These are phyloP conservation scores for Pholiota adiposa DNA, from an alignment of 1,284 basidiomycete species.

Conservation along the genomic window DNA sequence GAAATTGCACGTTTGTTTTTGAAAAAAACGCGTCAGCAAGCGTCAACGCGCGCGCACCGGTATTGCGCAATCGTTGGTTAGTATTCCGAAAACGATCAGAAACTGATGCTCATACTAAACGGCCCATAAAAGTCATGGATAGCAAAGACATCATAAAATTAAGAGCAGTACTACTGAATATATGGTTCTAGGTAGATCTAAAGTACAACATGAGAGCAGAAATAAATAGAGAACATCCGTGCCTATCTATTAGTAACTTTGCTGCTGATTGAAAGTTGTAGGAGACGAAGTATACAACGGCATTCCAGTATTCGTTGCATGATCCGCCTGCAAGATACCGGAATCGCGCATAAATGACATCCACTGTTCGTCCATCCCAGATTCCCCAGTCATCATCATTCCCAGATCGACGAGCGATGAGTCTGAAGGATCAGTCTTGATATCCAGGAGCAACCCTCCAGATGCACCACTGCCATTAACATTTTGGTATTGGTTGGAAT, in stretches of 20 bases:
- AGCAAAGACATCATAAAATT: not conserved
- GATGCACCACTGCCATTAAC: not conserved
- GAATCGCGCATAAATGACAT: conserved; percentile 57
- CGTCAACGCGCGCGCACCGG: not conserved
- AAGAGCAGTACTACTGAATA: not conserved
- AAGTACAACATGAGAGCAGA: conserved; percentile 8
- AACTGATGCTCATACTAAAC: not conserved
- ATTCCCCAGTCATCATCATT: conserved; percentile 55
- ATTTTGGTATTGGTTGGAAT: not conserved
- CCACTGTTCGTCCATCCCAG: conserved; percentile 61
- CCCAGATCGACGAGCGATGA: conserved; percentile 41
- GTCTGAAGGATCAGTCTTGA: conserved; percentile 29
- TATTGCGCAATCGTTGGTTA: not conserved
- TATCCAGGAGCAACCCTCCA: conserved; percentile 6
- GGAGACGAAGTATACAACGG: conserved; percentile 13
- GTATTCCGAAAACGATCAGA: not conserved
- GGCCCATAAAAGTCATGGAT: not conserved
- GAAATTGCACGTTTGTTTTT: not conserved
- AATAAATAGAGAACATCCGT: not conserved
- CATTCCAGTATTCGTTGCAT: conserved; percentile 8
- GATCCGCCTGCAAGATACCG: conserved; percentile 41
- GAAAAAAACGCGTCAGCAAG: not conserved
- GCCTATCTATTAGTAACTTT: conserved; percentile 3
- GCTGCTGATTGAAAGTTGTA: conserved; percentile 5
- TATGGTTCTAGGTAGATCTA: not conserved